Base-by-base conservation (phyloP, 495 filamentous ascomycete species). In the Corynascus novoguineensis region DNA sequence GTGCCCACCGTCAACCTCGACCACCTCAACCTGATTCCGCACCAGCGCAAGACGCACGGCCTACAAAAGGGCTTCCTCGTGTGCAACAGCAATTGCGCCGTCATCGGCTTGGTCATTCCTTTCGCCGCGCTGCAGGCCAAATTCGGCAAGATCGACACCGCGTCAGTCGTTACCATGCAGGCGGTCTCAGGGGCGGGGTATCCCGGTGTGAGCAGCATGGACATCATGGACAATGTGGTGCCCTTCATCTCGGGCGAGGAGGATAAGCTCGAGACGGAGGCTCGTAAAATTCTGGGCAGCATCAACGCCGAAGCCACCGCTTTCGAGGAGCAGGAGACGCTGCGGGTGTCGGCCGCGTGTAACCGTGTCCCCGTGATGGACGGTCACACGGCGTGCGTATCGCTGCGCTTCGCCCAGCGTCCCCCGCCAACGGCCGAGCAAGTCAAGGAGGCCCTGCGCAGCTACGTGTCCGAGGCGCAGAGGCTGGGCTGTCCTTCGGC, bases 61-160 rank as follows among this genome's bases (percentile, higher is more conserved):
- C 73, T 90, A 37, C 73, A 84, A 53, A 88, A 86, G 69, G 89
- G 89, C 14, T 91, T 92, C 71, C 69, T 93, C 51, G 86, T 92
- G 40, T 92, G 88, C 77, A 93, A 93, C 75, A 90, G 87, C 54
- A 93, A 95, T 76, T 95, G 89, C 73, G 88, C 88, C 21, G 90
- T 92, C 52, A 92, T 92, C 64, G 89, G 89, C 17, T 79, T 93
- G 49, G 90, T 92, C 47, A 90, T 92, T 55, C 89, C 89, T n/a
- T 87, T 92, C 65, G 89, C 89, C 19, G 89, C 87, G 21, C 80
- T 95, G 34, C 83, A 89, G 69, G 81, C 85, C 35, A 79, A 80
- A 63, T 91, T 92, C 66, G 89, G 88, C 31, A 78, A 78, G 38
- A 81, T 95, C 56, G 82, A 87, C 63, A 73, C 80, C 62, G 87